phyloP scores from a whole-genome alignment of 1,284 basidiomycete species.

The Macrocybe sp. region DNA sequence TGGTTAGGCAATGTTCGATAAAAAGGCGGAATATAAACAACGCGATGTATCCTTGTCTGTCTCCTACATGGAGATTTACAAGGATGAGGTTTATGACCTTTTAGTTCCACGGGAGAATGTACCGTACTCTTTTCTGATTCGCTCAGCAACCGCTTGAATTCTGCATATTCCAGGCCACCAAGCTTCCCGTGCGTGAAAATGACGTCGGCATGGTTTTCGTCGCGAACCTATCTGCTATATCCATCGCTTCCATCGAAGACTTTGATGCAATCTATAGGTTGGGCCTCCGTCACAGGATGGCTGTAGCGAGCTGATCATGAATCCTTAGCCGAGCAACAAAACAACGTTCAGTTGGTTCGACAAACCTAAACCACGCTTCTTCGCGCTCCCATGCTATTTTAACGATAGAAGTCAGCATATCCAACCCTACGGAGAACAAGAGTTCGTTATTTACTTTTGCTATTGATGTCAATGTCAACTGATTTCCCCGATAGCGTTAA shows the following conservation, averaged over 20 bases:
- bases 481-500: conserved; percentile 34
- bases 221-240: conserved; percentile 56
- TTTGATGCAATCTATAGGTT: conserved; percentile 66
- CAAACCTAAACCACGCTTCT: conserved; percentile 73
- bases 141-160: conserved; percentile 1
- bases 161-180: conserved; percentile 49
- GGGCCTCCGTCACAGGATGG: conserved; percentile 18
- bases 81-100: conserved; percentile 82
- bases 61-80: conserved; percentile 85
- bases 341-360: conserved; percentile 77
- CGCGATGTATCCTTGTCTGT: conserved; percentile 44
- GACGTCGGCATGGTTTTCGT: conserved; percentile 73
- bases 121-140: conserved; percentile 18
- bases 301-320: too few species aligned
- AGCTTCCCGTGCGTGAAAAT: conserved; percentile 77
- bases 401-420: conserved; percentile 58
- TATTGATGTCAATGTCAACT: not conserved
- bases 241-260: conserved; percentile 48
- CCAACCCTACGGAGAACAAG: conserved; percentile 41
- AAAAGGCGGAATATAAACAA: conserved; percentile 28
- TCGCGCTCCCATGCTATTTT: conserved; percentile 83
- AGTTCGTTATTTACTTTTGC: conserved; percentile 30
- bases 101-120: conserved; percentile 67
- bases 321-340: conserved; percentile 54
- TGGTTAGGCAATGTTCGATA: conserved; percentile 45